Evolutionary conservation across 2,329 filamentous ascomycete species (phyloP).

Genomic region (Aspergillus fijiensis): DNA sequence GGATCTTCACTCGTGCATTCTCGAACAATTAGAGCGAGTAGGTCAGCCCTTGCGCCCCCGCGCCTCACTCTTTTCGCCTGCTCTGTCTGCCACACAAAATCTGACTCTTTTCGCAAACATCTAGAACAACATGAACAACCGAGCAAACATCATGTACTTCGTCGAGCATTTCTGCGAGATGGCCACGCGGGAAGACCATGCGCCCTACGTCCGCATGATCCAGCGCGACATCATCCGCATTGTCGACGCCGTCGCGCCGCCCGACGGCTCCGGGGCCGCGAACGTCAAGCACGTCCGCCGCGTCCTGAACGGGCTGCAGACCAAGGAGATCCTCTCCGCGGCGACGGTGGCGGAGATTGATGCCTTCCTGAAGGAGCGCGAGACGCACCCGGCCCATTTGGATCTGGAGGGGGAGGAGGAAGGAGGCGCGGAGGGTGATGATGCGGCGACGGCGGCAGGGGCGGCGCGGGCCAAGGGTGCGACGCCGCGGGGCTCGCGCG

Average conservation of each 20-base stretch:
- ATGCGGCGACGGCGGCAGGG: conserved; percentile 14
- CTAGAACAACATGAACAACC: conserved; percentile 90
- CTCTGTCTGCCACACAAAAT: neutral
- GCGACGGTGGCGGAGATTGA: conserved; percentile 79
- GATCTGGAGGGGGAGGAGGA: conserved; percentile 38
- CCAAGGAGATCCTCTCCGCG: conserved; percentile 69
- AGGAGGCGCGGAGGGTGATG: neutral
- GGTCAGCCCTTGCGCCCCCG: conserved; percentile 20
- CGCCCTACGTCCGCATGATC: conserved; percentile 89
- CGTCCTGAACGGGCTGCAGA: conserved; percentile 69
- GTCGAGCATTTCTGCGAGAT: conserved; percentile 92
- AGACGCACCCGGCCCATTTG: conserved; percentile 62
- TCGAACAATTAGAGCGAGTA: conserved; percentile 89
- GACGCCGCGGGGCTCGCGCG: conserved; percentile 29
- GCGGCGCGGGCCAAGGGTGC: conserved; percentile 26
- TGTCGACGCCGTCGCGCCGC: conserved; percentile 86
- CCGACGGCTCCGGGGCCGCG: conserved; percentile 81
- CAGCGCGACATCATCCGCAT: conserved; percentile 88
- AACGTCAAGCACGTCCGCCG: conserved; percentile 91
- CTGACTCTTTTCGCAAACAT: neutral
- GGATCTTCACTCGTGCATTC: conserved; percentile 93
- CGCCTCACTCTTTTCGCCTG: neutral
- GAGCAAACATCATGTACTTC: conserved; percentile 99
- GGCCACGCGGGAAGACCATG: conserved; percentile 71
- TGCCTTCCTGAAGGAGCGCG: conserved; percentile 76